phyloP scores from a whole-genome alignment of 257 asterid species.

The Mitragyna speciosa region DNA sequence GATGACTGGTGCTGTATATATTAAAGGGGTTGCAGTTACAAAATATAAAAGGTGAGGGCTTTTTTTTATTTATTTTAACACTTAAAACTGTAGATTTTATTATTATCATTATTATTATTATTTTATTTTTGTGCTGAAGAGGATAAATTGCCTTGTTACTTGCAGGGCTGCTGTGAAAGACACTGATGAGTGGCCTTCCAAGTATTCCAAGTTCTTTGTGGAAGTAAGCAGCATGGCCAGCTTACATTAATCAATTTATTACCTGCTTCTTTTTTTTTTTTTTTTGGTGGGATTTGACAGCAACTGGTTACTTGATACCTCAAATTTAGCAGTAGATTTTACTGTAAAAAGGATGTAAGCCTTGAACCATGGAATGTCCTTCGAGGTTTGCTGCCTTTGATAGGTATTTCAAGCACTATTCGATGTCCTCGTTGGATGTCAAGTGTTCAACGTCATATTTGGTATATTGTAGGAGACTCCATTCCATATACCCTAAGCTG shows the following conservation, averaged over 20 bases:
- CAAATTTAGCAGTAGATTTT: background rate
- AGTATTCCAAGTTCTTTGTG: slow-evolving; percentile 84
- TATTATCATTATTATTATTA: no score
- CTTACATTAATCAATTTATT: background rate
- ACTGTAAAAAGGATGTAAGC: background rate
- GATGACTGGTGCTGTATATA: slow-evolving; percentile 97
- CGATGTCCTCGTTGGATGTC: background rate
- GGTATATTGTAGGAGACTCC: background rate
- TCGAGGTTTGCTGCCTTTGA: background rate
- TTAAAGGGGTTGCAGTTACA: slow-evolving; percentile 93
- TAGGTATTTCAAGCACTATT: background rate
- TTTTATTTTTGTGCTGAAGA: background rate
- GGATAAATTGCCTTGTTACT: slow-evolving; percentile 10
- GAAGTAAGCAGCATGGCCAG: slow-evolving; percentile 51
- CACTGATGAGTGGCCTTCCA: slow-evolving; percentile 98
- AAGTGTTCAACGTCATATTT: background rate
- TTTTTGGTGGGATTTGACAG: no score
- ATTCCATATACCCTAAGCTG: background rate
- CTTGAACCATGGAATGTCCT: background rate
- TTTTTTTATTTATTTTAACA: background rate
- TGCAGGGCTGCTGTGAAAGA: slow-evolving; percentile 85
- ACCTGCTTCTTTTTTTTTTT: background rate
- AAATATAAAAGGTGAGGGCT: slow-evolving; percentile 74
- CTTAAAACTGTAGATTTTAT: no score
- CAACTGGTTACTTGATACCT: background rate